Evolutionary conservation across 345 rosid species (phyloP), one percentile per base, ranked within the genome.

Genomic region (Erucastrum elatum): DNA sequence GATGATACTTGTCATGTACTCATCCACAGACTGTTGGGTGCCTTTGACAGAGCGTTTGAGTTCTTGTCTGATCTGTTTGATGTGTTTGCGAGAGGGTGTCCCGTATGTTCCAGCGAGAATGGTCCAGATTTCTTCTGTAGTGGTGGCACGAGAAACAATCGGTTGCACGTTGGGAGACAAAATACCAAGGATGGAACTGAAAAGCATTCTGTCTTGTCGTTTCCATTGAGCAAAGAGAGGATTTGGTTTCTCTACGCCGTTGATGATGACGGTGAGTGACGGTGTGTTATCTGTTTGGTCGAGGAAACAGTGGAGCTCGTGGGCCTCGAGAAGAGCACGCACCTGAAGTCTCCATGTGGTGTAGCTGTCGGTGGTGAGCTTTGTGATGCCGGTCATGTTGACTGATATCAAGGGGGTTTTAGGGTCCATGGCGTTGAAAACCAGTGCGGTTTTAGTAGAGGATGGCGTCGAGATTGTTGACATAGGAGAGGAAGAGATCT

Each of bases 111-210:
- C 49, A 0, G 49, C 49, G 0, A 41, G 49, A 0, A 41, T 1
- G 55, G 2, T 49, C 55, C 55, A 49, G 16, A 12, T 49, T 1
- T 49, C 16, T 0, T 49, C 13, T 84, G 79, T 75, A 84, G 90
- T 26, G 64, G 77, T 70, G 66, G 86, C 12, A 87, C 64, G 10
- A 82, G 66, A 6, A 87, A 84, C 15, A 86, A 75, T 29, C 80
- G 86, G 86, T 76, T 69, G 86, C 74, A 91, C 81, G 84, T 89
- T 82, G 39, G 49, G 13, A 41, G 49, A 41, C 49, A 41, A 41
- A 8, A 3, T 41, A 13, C 49, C 49, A 41, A 41, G 13, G 13
- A 41, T 41, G 7, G 49, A 3, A 29, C 84, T 83, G 84, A 89
- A 41, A 10, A 41, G 13, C 49, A 41, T 41, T 41, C 12, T 41